Evolutionary conservation across 805 yeast species (phyloP).

Genomic region (Yamadazyma kitorensis): DNA sequence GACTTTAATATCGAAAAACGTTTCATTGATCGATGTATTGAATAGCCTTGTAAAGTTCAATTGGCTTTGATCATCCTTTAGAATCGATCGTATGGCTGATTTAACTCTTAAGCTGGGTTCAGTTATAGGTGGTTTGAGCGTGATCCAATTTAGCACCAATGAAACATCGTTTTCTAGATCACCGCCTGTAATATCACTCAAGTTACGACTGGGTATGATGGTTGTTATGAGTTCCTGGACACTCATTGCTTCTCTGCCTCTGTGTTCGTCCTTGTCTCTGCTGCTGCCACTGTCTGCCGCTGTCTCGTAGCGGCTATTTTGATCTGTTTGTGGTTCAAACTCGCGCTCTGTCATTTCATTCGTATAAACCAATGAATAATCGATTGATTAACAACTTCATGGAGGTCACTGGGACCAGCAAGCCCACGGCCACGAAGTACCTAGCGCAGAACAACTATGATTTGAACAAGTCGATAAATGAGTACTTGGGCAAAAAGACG

Average conservation of each 20-base stretch:
- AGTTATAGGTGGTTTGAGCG: constrained; percentile 6
- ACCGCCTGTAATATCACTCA: constrained; percentile 6
- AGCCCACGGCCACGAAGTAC: constrained; percentile 32
- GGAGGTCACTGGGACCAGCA: constrained; percentile 38
- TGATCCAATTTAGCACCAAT: constrained; percentile 13
- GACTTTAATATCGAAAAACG: not conserved
- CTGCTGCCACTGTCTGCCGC: too few species aligned
- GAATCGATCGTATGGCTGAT: constrained; percentile 35
- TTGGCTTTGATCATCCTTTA: constrained; percentile 32
- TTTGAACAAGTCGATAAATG: constrained; percentile 29
- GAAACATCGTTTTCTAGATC: constrained; percentile 14
- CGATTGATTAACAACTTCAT: constrained; percentile 22
- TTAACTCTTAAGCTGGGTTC: constrained; percentile 32
- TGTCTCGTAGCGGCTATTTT: too few species aligned
- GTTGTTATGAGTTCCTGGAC: too few species aligned
- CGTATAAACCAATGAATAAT: too few species aligned
- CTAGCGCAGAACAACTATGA: constrained; percentile 31
- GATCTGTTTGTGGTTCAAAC: too few species aligned
- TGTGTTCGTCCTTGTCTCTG: too few species aligned
- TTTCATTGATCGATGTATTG: constrained; percentile 27
- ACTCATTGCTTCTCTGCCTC: too few species aligned
- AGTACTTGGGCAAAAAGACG: constrained; percentile 18
- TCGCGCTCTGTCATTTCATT: not conserved
- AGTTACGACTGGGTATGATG: constrained; percentile 9
- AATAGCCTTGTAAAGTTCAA: constrained; percentile 31